Evolutionary conservation across 306 rosid genomes (phyloP).

Genomic region (Malus sylvestris): DNA sequence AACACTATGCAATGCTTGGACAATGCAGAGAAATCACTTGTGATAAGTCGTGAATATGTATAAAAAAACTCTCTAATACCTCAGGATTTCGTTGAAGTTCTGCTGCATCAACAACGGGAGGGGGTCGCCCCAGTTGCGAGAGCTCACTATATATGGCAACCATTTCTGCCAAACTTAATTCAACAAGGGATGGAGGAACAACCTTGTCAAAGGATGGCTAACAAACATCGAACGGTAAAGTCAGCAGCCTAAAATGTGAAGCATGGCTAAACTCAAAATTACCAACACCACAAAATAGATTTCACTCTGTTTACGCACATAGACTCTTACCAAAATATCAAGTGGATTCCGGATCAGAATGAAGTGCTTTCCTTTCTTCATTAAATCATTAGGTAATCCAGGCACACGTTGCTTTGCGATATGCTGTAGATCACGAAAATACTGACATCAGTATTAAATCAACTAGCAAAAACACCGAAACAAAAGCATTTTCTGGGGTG

Average conservation of each 20-base stretch:
- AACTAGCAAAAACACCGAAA: conserved; percentile 10
- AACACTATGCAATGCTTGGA: not conserved
- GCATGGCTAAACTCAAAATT: not conserved
- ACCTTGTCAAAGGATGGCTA: conserved; percentile 81
- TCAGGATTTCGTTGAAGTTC: conserved; percentile 66
- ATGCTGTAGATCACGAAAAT: conserved; percentile 38
- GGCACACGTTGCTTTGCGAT: conserved; percentile 59
- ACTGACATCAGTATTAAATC: not conserved
- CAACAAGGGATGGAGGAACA: conserved; percentile 57
- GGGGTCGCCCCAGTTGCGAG: conserved; percentile 50
- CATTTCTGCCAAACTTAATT: conserved; percentile 67
- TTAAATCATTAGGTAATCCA: conserved; percentile 51
- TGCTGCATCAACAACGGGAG: conserved; percentile 60
- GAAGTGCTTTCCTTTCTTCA: conserved; percentile 75
- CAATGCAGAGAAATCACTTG: not conserved
- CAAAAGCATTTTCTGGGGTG: not conserved
- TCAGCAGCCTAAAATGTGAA: conserved; percentile 7
- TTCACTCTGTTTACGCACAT: not conserved
- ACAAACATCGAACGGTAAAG: conserved; percentile 5
- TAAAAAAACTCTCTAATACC: conserved; percentile 29
- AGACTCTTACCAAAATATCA: conserved; percentile 57
- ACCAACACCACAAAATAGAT: not conserved
- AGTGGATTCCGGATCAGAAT: conserved; percentile 72
- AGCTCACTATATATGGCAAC: conserved; percentile 60
- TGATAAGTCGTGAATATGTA: not conserved